Evolutionary conservation across 2,329 filamentous ascomycete genomes (phyloP).

Genomic region (Ophiosphaerella narmari): DNA sequence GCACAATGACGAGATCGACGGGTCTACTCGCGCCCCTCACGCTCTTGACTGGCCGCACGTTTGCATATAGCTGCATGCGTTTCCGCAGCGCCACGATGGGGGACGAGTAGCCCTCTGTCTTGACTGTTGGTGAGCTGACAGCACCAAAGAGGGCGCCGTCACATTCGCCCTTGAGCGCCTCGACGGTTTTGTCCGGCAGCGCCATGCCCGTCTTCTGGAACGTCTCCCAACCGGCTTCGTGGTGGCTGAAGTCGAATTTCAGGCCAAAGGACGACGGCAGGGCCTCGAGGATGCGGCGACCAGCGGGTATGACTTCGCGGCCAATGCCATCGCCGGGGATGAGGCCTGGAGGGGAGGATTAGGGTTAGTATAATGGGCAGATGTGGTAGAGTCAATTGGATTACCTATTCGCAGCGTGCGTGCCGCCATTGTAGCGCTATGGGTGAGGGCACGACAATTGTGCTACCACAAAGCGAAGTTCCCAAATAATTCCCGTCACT

Average conservation of each 20-base stretch:
- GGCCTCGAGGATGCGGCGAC: slow-evolving; percentile 87
- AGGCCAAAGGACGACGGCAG: slow-evolving; percentile 88
- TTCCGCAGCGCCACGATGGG: slow-evolving; percentile 97
- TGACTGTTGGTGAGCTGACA: slow-evolving; percentile 84
- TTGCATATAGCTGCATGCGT: slow-evolving; percentile 92
- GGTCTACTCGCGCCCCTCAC: slow-evolving; percentile 66
- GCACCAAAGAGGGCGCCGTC: slow-evolving; percentile 96
- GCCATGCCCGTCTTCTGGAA: slow-evolving; percentile 90
- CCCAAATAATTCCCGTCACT: too few species aligned
- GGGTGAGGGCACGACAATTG: too few species aligned
- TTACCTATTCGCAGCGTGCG: too few species aligned
- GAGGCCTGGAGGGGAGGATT: slow-evolving; percentile 65
- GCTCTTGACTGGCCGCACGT: slow-evolving; percentile 93
- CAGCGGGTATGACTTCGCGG: slow-evolving; percentile 95
- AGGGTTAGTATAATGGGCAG: background rate
- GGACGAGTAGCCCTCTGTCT: slow-evolving; percentile 93
- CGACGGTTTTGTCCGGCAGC: slow-evolving; percentile 87
- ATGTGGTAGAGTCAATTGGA: too few species aligned
- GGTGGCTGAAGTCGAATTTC: slow-evolving; percentile 91
- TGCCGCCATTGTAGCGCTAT: too few species aligned
- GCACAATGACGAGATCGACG: slow-evolving; percentile 96
- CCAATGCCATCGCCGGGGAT: slow-evolving; percentile 99
- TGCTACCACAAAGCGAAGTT: too few species aligned
- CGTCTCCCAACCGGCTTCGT: slow-evolving; percentile 89
- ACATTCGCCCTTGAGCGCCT: slow-evolving; percentile 86